Evolutionary conservation across 768 basidiomycete genomes (phyloP).

Genomic region (Boletus sp.): DNA sequence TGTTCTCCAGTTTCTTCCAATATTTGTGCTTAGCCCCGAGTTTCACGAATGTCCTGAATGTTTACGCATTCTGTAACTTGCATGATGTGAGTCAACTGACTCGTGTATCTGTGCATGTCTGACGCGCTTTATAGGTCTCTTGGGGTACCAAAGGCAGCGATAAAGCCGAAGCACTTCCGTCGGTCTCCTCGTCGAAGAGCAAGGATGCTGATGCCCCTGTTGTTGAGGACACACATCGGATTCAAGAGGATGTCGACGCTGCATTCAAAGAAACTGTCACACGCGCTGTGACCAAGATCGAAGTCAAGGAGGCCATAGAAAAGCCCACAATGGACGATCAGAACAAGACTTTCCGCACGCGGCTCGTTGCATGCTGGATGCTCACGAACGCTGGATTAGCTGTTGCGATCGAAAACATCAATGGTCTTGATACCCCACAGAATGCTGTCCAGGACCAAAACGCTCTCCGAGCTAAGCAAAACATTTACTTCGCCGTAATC

Average conservation of each 20-base stretch:
- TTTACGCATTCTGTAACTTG: conserved; percentile 96
- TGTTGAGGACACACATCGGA: conserved; percentile 81
- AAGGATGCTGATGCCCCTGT: conserved; percentile 73
- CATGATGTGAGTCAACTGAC: conserved; percentile 61
- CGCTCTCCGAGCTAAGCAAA: conserved; percentile 46
- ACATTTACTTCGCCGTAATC: conserved; percentile 72
- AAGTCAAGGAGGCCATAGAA: conserved; percentile 62
- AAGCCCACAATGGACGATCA: conserved; percentile 86
- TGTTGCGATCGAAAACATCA: conserved; percentile 73
- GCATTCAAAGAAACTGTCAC: conserved; percentile 91
- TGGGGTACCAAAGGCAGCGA: conserved; percentile 97
- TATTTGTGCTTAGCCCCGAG: conserved; percentile 88
- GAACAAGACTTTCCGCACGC: conserved; percentile 92
- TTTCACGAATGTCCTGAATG: conserved; percentile 93
- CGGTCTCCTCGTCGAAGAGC: conserved; percentile 80
- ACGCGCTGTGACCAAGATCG: conserved; percentile 76
- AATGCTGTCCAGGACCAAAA: conserved; percentile 41
- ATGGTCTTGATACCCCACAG: conserved; percentile 49
- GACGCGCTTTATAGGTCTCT: conserved; percentile 51
- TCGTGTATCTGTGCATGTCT: not conserved
- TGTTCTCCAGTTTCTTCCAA: conserved; percentile 92
- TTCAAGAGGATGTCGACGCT: conserved; percentile 86
- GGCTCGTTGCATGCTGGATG: conserved; percentile 84
- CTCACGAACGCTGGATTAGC: conserved; percentile 66
- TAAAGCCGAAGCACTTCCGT: conserved; percentile 89